Base-by-base conservation (phyloP, 495 filamentous ascomycete species). In the Aspergillus taichungensis region DNA sequence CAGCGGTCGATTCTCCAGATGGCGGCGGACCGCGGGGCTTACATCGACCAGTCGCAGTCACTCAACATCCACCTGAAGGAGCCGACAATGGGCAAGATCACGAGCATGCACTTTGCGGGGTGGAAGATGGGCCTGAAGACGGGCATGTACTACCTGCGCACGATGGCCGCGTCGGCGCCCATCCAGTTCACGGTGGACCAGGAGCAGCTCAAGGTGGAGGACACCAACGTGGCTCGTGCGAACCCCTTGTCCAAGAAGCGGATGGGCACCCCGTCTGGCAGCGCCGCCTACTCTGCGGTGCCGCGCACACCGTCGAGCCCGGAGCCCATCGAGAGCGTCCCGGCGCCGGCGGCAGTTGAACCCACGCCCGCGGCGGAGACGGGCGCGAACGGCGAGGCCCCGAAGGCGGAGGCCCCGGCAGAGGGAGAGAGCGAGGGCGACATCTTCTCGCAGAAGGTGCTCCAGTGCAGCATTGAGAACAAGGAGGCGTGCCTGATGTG, bases 111-210 rank as follows among this genome's bases (percentile, higher is more conserved):
- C 73, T 98, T 98, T 62, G 82, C 94, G 32, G 92, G 92, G 52
- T 98, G 92, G 92, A 98, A 96, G 74, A 80, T 95, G 56, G 92
- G 92, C 56, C 78, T 98, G 47, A 98, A 98, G 82, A 98, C 92
- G 8, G 92, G 92, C 69, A 97, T 98, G 94, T 98, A 98, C 80
- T 98, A 98, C 66, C 83, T 98, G 52, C 89, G 92, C 56, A 98
- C 92, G 34, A 94, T 94, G 82, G 92, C 92, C 44, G 92, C 92
- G 13, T 88, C 88, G 5, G 87, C 89, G 34, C 92, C 92, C 43
- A 98, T 98, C 55, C 92, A 98, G 69, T 98, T 98, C 73, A 98
- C 92, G 6, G 92, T 98, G 56, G 92, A 98, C 69, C 92, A 98
- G 72, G 88, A 95, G 67, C 82, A 86, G 37, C 85, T 98, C 50